Conservation (phyloP, 169 alveolate genomes). For the Sarcocystis neurona region DNA sequence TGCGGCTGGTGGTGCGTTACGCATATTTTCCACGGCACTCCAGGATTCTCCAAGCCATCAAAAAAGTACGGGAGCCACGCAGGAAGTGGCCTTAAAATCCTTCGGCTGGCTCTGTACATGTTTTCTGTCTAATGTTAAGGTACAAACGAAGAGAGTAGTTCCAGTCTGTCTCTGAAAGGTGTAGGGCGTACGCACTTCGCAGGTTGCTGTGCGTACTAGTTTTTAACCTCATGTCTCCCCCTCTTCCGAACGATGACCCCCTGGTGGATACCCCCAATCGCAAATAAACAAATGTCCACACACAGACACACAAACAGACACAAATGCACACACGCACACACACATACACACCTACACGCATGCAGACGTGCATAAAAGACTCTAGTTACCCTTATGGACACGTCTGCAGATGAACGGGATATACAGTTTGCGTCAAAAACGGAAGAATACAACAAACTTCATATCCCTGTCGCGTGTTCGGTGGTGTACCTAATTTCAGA, state of each 20-base stretch:
- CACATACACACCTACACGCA: too few relatives aligned
- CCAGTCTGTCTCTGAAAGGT: not conserved
- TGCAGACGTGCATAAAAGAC: too few relatives aligned
- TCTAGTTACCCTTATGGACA: too few relatives aligned
- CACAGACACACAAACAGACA: too few relatives aligned
- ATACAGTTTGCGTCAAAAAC: too few relatives aligned
- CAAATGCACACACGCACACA: too few relatives aligned
- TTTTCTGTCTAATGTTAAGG: not conserved
- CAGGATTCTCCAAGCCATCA: conserved; percentile 3
- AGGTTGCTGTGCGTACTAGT: not conserved
- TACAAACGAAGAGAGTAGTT: not conserved
- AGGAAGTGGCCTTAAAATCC: not conserved
- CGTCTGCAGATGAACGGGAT: too few relatives aligned
- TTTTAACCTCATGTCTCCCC: not conserved
- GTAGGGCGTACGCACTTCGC: conserved; percentile 13
- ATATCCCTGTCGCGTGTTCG: too few relatives aligned
- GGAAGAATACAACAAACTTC: too few relatives aligned
- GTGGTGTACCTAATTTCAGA: too few relatives aligned
- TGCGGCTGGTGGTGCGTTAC: not conserved
- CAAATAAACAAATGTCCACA: too few relatives aligned
- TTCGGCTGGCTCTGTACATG: conserved; percentile 12
- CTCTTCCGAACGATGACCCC: conserved; percentile 16
- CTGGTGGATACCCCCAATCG: too few relatives aligned
- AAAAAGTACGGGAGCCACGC: not conserved
- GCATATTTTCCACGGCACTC: not conserved